phyloP scores from a whole-genome alignment of 352 stramenopile genomes.

The Globisporangium megalacanthum region DNA sequence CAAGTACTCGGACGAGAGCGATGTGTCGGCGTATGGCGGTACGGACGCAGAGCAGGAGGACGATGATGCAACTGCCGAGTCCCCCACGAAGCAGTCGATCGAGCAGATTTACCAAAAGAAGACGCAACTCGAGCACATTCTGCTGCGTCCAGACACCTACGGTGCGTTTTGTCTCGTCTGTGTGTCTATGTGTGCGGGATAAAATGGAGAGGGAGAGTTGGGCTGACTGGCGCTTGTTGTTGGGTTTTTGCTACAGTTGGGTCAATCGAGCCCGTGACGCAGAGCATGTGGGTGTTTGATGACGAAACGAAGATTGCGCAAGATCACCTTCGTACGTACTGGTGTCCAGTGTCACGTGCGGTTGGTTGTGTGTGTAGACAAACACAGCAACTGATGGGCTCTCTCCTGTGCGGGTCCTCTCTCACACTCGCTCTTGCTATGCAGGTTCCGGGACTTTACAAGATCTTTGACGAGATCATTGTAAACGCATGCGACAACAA shows the following conservation, averaged over 20 bases:
- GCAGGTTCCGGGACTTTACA: slow-evolving; percentile 93
- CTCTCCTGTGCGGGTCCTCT: too few relatives aligned
- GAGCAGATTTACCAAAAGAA: slow-evolving; percentile 98
- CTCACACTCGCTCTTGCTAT: slow-evolving; percentile 1
- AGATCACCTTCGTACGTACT: slow-evolving; percentile 86
- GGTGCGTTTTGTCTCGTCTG: slow-evolving; percentile 55
- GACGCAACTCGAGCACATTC: slow-evolving; percentile 96
- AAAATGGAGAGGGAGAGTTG: neutral
- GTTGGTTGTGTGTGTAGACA: neutral
- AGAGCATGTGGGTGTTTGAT: slow-evolving; percentile 92
- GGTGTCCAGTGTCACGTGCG: neutral
- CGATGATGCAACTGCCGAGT: slow-evolving; percentile 16
- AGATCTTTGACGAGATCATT: slow-evolving; percentile 99
- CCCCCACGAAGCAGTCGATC: slow-evolving; percentile 57
- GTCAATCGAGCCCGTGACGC: slow-evolving; percentile 91
- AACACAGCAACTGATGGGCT: neutral
- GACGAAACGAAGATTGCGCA: slow-evolving; percentile 79
- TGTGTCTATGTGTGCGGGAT: too few relatives aligned
- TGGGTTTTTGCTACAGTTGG: slow-evolving; percentile 63
- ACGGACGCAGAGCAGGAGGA: slow-evolving; percentile 35
- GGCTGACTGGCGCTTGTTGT: neutral
- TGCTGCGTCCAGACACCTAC: slow-evolving; percentile 97
- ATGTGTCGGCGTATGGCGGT: slow-evolving; percentile 27
- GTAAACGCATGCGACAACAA: slow-evolving; percentile 99
- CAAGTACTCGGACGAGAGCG: slow-evolving; percentile 14